Percentiles rank a stretch among this genome's conserved stretches.
phyloP scores from a whole-genome alignment of 2,329 filamentous ascomycete species.

The Cladosporium sp. region DNA sequence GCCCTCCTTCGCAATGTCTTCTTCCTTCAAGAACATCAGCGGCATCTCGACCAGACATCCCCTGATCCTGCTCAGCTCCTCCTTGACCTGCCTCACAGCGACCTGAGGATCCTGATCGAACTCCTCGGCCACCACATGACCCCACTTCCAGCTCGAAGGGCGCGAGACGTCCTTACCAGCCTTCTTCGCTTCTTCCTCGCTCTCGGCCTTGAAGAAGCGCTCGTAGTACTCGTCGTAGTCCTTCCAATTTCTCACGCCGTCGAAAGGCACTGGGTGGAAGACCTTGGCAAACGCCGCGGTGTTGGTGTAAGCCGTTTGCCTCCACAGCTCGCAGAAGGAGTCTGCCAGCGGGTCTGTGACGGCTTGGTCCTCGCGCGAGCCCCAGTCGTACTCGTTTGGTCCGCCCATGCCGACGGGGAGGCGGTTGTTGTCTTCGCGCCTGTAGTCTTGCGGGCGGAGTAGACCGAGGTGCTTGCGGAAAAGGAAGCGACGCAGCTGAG shows the following conservation, averaged over 20 bases:
- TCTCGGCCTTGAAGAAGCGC: slow-evolving; percentile 56
- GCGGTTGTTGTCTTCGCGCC: slow-evolving; percentile 59
- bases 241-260: slow-evolving; percentile 68
- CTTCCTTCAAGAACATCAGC: slow-evolving; percentile 77
- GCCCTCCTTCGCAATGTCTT: slow-evolving; percentile 84
- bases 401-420: slow-evolving; percentile 55
- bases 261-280: slow-evolving; percentile 76
- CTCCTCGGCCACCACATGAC: slow-evolving; percentile 71
- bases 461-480: slow-evolving; percentile 92
- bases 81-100: slow-evolving; percentile 53
- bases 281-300: slow-evolving; percentile 77
- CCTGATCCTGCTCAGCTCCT: slow-evolving; percentile 71
- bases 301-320: slow-evolving; percentile 69
- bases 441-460: slow-evolving; percentile 69
- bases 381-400: slow-evolving; percentile 55
- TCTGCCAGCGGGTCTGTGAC: slow-evolving; percentile 73
- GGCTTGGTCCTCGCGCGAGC: slow-evolving; percentile 49
- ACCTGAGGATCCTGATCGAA: slow-evolving; percentile 44
- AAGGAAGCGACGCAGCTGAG: slow-evolving; percentile 78
- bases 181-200: slow-evolving; percentile 39
- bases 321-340: slow-evolving; percentile 72
- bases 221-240: slow-evolving; percentile 73
- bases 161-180: slow-evolving; percentile 45
- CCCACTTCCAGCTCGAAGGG: slow-evolving; percentile 70
- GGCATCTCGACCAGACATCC: slow-evolving; percentile 78